Base-by-base conservation (phyloP, 2,329 filamentous ascomycete species). In the Cladosporium colombiae region DNA sequence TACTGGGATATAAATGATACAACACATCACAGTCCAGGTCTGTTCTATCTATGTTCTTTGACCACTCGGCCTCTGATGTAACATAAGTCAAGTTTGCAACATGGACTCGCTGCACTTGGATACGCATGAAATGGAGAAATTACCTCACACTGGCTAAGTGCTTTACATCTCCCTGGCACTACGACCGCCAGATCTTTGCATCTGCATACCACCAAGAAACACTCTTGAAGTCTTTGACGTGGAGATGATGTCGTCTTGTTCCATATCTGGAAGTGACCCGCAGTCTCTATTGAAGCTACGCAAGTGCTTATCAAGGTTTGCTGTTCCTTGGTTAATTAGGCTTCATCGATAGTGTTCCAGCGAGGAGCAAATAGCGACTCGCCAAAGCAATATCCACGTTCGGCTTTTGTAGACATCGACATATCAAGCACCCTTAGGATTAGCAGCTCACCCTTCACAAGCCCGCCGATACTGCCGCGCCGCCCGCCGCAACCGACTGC, bases 401-500 rank as follows among this genome's bases (percentile, higher is more conserved):
- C 40, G 8, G n/a, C 8, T n/a, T 21, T 21, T 21, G 8, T 13
- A 4, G 40, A 21, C n/a, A 46, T 46, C n/a, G 2, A 13, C n/a
- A 44, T 44, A 46, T 21, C n/a, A 46, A 46, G n/a, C n/a, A 46
- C 8, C n/a, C 4, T 46, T 8, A 13, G 3, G 3, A 23, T n/a
- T 23, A 46, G 40, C 40, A 7, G 23, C n/a, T 23, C 10, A 18
- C 29, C 27, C 52, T 27, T n/a, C 56, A 11, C 11, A 27, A 29
- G 33, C 35, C 14, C 58, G 46, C 58, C 58, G 58, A 50, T 35
- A 33, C 37, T 50, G 58, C 58, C 58, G 58, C 58, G 21, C n/a
- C 44, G 29, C 31, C 58, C 58, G 58, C 44, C 44, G 58, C 58
- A 61, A 49, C 58, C 58, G 58, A 44, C 35, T 59, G 52, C 31